Evolutionary conservation across 805 yeast genomes (phyloP), one percentile per base, ranked within the genome.

Genomic region (Monosporozyma siamensis): DNA sequence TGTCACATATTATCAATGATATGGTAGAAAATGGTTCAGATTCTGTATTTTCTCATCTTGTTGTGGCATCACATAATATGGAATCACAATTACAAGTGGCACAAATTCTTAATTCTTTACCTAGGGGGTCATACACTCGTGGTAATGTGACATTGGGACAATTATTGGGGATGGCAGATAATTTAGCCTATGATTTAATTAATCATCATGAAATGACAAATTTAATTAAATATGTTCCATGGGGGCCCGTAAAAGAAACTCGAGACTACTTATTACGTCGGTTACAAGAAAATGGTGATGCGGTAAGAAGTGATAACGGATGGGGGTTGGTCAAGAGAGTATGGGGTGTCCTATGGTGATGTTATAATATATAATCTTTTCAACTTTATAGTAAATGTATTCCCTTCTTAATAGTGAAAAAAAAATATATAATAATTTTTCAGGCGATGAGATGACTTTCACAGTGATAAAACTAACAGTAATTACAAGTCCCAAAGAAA

Each of bases 201-300:
- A 65, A 71, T 32, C 70, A 78, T 38, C 76, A 82, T 50, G 70
- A 75, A 36, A 83, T 76, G 36, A 77, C 72, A 47, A 86, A 86
- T 56, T 80, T 89, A 42, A 80, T 90, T 66, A 90, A 90, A 67
- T 89, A 90, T 60, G 96, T 89, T 48, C 95, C 97, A 14, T 89
- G 97, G 97, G 97, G 97, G 8, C 97, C 97, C 26, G 94, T 95
- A 43, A 66, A 77, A 52, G 97, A 90, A 66, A 88, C 96, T 45
- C 87, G 85, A 67, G 95, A 86, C 53, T 89, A 89, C 59, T 67
- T 89, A 47, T 69, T 80, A 48, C 80, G 97, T 70, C 77, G 97
- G 67, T 70, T 89, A 48, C 96, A 89, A 67, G 97, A 89, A 67
- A 89, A 89, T 59, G 96, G 96, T 20, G 96, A 89, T 64, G 95